Evolutionary conservation across 2,329 filamentous ascomycete genomes (phyloP).

Genomic region (Mycosphaerella sp.): DNA sequence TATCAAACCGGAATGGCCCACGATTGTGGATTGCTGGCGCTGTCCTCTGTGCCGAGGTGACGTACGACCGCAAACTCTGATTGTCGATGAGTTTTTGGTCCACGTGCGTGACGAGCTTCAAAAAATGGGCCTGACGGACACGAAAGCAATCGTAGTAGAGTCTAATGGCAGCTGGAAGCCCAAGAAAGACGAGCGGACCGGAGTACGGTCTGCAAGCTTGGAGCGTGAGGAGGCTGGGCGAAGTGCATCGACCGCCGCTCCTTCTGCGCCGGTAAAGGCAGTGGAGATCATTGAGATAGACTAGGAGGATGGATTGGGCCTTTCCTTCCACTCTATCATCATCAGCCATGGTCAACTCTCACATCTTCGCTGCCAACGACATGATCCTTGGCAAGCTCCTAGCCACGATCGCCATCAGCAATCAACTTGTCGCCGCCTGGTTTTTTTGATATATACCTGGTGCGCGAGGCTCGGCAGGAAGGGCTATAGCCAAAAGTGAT

Average conservation of each 20-base stretch:
- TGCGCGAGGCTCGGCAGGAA: neutral
- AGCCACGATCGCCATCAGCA: neutral
- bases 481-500: neutral
- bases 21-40: conserved; percentile 64
- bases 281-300: conserved; percentile 25
- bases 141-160: conserved; percentile 57
- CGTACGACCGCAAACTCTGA: conserved; percentile 64
- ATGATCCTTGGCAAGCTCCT: neutral
- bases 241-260: conserved; percentile 3
- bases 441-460: neutral
- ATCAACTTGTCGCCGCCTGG: neutral
- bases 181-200: conserved; percentile 25
- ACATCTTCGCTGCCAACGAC: neutral
- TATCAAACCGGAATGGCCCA: conserved; percentile 30
- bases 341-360: neutral
- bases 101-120: conserved; percentile 51
- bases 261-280: conserved; percentile 4
- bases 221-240: conserved; percentile 22
- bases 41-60: conserved; percentile 79
- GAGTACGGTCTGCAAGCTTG: conserved; percentile 25
- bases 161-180: conserved; percentile 59
- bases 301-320: conserved; percentile 4
- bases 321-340: neutral
- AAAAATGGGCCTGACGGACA: conserved; percentile 33
- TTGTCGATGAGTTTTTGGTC: conserved; percentile 67